Evolutionary conservation across 148 eudicot genomes (phyloP), one percentile per base, ranked within the genome.

Genomic region (Suaeda aralocaspica): DNA sequence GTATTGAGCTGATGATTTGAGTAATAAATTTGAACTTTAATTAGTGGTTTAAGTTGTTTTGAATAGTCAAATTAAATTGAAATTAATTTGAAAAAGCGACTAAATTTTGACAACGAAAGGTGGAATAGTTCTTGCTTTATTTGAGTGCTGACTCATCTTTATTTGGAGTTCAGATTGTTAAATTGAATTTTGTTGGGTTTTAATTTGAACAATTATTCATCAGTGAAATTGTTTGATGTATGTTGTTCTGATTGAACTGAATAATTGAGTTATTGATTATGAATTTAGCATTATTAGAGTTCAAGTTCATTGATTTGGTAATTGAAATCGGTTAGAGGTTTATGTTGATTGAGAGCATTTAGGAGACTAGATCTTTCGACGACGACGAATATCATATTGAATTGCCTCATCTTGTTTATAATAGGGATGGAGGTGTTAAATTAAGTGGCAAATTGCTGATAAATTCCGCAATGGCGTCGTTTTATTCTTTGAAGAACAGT

Each of bases 401-500:
- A 1, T 51, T 52, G 71, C 30, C 16, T 33, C 10, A 30, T n/a
- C 2, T 67, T 52, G 44, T 68, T 34, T 30, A 41, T 8, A 11
- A 18, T 5, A 46, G n/a, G 18, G 18, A 2, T 24, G 22, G 25
- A 13, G 44, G 46, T 34, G 29, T 12, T 52, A 11, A 13, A 24
- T 25, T 22, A 26, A 18, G 33, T 64, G 50, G 18, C 3, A 16
- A n/a, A 5, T 41, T 6, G 26, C 0, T n/a, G 44, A 46, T 31
- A 61, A 33, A 4, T 29, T 72, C 52, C 5, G 68, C 52, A 24
- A 6, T 39, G 11, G 26, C 52, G 50, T 64, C 55, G 29, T n/a
- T 12, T 55, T 73, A 55, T 65, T 57, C 76, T 33, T 9, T 22
- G 34, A 16, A 29, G 76, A 73, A 56, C 39, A 56, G 70, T 73